Conservation (phyloP, 2,329 filamentous ascomycete species). For the Ophiosphaerella narmari region DNA sequence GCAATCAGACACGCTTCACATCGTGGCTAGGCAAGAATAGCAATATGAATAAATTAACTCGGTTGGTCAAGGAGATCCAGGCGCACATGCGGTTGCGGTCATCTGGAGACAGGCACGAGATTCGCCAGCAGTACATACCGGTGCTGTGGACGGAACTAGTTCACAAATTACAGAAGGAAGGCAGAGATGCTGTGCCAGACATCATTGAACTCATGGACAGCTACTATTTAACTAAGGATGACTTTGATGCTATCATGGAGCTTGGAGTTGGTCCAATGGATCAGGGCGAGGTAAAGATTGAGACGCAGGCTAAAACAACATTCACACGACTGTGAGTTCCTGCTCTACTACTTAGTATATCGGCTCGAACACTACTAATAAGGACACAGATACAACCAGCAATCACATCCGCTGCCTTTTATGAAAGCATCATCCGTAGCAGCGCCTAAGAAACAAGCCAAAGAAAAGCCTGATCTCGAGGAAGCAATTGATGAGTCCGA, state of each 20-base stretch:
- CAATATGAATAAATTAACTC: slow-evolving; percentile 72
- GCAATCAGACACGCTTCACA: slow-evolving; percentile 74
- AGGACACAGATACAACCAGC: slow-evolving; percentile 74
- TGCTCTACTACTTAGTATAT: background rate
- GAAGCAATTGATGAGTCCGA: slow-evolving; percentile 95
- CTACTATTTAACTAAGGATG: slow-evolving; percentile 92
- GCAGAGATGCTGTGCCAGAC: slow-evolving; percentile 78
- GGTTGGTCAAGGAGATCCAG: slow-evolving; percentile 90
- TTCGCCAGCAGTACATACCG: slow-evolving; percentile 92
- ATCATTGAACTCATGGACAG: slow-evolving; percentile 97
- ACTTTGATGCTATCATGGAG: slow-evolving; percentile 91
- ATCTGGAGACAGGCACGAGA: slow-evolving; percentile 89
- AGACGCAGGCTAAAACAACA: slow-evolving; percentile 81
- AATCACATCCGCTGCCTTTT: slow-evolving; percentile 88
- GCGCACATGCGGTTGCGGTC: slow-evolving; percentile 93
- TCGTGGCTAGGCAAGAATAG: slow-evolving; percentile 96
- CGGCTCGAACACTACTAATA: slow-evolving; percentile 11
- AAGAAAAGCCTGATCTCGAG: slow-evolving; percentile 88
- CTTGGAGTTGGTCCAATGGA: slow-evolving; percentile 85
- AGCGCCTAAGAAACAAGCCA: slow-evolving; percentile 71
- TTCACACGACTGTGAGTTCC: slow-evolving; percentile 82
- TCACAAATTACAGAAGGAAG: slow-evolving; percentile 73
- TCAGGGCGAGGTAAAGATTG: slow-evolving; percentile 75
- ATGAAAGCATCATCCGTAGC: slow-evolving; percentile 86
- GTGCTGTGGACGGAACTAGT: slow-evolving; percentile 82